Conservation (phyloP, 176 grass and related monocot genomes). For the Aegilops sharonensis region DNA sequence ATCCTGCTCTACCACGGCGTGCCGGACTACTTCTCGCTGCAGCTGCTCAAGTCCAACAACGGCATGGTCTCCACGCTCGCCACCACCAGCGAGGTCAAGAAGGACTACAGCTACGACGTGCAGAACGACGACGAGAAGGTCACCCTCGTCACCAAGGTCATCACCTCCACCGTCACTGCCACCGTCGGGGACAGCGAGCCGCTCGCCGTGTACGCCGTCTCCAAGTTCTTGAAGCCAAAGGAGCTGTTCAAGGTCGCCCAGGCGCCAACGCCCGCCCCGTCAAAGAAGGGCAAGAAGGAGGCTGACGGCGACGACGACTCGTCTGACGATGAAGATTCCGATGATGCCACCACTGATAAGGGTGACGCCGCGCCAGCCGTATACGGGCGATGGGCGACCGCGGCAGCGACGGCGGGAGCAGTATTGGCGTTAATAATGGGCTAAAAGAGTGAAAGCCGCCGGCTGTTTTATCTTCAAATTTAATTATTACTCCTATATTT, state of each 20-base stretch:
- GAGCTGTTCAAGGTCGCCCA: conserved; percentile 62
- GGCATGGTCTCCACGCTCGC: conserved; percentile 77
- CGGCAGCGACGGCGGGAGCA: background rate
- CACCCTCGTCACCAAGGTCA: conserved; percentile 43
- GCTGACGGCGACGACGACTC: background rate
- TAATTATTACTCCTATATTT: background rate
- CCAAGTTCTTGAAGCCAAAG: conserved; percentile 68
- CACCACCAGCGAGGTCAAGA: conserved; percentile 55
- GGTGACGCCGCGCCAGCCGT: conserved; percentile 17
- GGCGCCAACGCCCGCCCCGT: conserved; percentile 37
- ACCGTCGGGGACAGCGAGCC: conserved; percentile 65
- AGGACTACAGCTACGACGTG: conserved; percentile 62
- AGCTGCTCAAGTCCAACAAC: conserved; percentile 69
- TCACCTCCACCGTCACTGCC: conserved; percentile 34
- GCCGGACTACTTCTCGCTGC: conserved; percentile 72
- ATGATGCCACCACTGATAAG: conserved; percentile 15
- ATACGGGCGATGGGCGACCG: background rate
- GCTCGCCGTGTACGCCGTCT: conserved; percentile 56
- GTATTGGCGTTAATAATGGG: conserved; percentile 13
- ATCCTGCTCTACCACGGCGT: conserved; percentile 73
- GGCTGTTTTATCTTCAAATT: background rate
- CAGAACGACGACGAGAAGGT: conserved; percentile 59
- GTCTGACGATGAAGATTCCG: conserved; percentile 12
- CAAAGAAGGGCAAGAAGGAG: conserved; percentile 12
- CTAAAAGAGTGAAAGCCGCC: background rate